These are phyloP conservation scores for Cladosporium sp. DNA, from an alignment of 2,329 filamentous ascomycete species.

Conservation along the genomic window DNA sequence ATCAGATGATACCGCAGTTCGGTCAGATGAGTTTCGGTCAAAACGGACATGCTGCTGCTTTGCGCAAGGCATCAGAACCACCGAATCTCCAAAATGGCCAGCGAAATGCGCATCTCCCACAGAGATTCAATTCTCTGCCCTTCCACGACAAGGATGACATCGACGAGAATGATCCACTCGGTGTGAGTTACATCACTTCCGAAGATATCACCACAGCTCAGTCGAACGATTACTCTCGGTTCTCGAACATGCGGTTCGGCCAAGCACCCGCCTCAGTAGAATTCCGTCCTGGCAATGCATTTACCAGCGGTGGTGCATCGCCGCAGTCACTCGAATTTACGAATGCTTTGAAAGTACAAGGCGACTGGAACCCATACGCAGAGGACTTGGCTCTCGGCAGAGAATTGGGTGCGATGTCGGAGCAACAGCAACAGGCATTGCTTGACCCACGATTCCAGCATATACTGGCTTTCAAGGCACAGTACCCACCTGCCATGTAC, in stretches of 20 bases:
- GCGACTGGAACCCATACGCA: constrained; percentile 33
- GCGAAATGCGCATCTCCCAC: neutral
- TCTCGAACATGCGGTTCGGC: constrained; percentile 15
- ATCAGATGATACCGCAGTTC: constrained; percentile 35
- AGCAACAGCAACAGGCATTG: constrained; percentile 36
- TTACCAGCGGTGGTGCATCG: constrained; percentile 38
- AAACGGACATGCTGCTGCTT: constrained; percentile 4
- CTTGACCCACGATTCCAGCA: constrained; percentile 35
- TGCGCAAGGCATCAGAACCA: constrained; percentile 6
- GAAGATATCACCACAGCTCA: constrained; percentile 32
- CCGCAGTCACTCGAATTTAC: constrained; percentile 37
- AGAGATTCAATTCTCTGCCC: neutral
- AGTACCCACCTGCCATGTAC: constrained; percentile 28
- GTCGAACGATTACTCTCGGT: constrained; percentile 10
- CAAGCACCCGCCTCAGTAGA: constrained; percentile 16
- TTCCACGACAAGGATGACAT: constrained; percentile 14
- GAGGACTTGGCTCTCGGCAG: neutral
- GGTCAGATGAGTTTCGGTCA: constrained; percentile 19
- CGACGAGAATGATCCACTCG: constrained; percentile 18
- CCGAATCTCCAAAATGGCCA: neutral
- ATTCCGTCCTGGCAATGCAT: constrained; percentile 23
- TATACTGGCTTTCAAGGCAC: constrained; percentile 29
- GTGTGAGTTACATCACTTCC: constrained; percentile 31
- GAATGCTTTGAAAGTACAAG: constrained; percentile 44
- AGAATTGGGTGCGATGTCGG: constrained; percentile 30